Evolutionary conservation across 768 basidiomycete species (phyloP).

Genomic region (Agrocybe chaxingu): DNA sequence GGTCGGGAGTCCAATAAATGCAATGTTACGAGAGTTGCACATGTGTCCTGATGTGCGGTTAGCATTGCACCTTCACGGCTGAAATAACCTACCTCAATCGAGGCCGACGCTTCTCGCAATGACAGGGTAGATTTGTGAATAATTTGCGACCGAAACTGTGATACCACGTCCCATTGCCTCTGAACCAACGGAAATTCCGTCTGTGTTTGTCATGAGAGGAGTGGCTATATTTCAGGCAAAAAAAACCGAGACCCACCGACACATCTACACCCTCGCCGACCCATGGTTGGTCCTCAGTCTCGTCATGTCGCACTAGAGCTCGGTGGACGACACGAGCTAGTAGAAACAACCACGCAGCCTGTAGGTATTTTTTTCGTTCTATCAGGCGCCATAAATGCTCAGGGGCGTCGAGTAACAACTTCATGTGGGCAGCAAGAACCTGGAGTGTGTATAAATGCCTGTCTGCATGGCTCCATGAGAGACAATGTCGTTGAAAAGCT

Average conservation of each 20-base stretch:
- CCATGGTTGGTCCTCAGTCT: constrained; percentile 64
- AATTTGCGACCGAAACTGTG: constrained; percentile 86
- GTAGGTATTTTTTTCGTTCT: constrained; percentile 73
- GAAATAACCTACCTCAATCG: constrained; percentile 44
- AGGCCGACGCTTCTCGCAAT: constrained; percentile 58
- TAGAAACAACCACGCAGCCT: constrained; percentile 86
- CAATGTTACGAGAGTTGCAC: constrained; percentile 77
- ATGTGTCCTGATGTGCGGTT: constrained; percentile 49
- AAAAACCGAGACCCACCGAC: constrained; percentile 36
- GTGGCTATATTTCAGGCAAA: not conserved
- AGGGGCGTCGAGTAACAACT: constrained; percentile 87
- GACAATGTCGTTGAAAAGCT: not conserved
- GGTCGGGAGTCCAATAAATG: constrained; percentile 89
- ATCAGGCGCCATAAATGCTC: constrained; percentile 90
- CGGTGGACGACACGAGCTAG: constrained; percentile 83
- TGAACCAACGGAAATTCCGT: constrained; percentile 86
- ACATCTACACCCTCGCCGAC: constrained; percentile 58
- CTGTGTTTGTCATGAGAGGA: constrained; percentile 30
- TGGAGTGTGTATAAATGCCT: constrained; percentile 67
- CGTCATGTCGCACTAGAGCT: constrained; percentile 60
- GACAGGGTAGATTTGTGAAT: constrained; percentile 82
- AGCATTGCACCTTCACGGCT: constrained; percentile 1
- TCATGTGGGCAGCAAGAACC: constrained; percentile 81
- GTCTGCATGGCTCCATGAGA: constrained; percentile 36
- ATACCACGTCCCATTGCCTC: constrained; percentile 90